Percentiles rank a stretch among this genome's conserved stretches.
These are phyloP conservation scores for Blastobotrys proliferans DNA, from an alignment of 1,139 yeast species.

Conservation along the genomic window DNA sequence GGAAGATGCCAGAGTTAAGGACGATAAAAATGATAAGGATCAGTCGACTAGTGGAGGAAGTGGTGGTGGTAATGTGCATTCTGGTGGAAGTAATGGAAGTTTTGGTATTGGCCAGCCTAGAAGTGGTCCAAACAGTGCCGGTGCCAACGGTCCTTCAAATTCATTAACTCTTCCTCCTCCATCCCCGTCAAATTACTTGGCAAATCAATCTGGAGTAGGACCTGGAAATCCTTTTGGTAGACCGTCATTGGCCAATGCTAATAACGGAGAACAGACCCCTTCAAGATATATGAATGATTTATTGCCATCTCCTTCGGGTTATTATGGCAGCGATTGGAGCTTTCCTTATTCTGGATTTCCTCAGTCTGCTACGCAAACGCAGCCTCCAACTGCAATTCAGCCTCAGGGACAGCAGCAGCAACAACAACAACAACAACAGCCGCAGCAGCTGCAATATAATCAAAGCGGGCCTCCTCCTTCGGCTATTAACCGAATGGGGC, in stretches of 20 bases:
- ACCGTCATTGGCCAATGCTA: slow-evolving; percentile 26
- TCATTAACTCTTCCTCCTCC: slow-evolving; percentile 22
- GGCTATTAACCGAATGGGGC: slow-evolving; percentile 3
- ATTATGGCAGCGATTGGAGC: slow-evolving; percentile 37
- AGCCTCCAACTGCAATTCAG: slow-evolving; percentile 5
- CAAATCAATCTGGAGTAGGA: slow-evolving; percentile 21
- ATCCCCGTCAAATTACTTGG: slow-evolving; percentile 23
- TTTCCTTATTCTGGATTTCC: slow-evolving; percentile 38
- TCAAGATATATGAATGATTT: slow-evolving; percentile 38
- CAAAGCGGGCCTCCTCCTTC: background rate
- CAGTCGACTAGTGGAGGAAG: slow-evolving; percentile 15
- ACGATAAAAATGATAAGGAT: slow-evolving; percentile 14
- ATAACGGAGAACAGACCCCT: slow-evolving; percentile 46
- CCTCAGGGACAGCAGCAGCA: slow-evolving; percentile 1
- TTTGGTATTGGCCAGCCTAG: slow-evolving; percentile 6
- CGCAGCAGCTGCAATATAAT: slow-evolving; percentile 3
- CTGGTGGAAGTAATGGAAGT: slow-evolving; percentile 12
- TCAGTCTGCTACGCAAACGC: slow-evolving; percentile 24
- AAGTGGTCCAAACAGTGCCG: slow-evolving; percentile 16
- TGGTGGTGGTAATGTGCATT: slow-evolving; percentile 7
- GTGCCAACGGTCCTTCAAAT: slow-evolving; percentile 15
- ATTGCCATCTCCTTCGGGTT: slow-evolving; percentile 41
- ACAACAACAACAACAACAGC: slow-evolving; percentile 1
- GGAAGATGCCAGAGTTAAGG: background rate
- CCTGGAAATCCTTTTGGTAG: slow-evolving; percentile 36